Percentiles rank a stretch among this genome's conserved stretches.
These are phyloP conservation scores for Murraya paniculata DNA, from an alignment of 345 rosid species.

Conservation along the genomic window DNA sequence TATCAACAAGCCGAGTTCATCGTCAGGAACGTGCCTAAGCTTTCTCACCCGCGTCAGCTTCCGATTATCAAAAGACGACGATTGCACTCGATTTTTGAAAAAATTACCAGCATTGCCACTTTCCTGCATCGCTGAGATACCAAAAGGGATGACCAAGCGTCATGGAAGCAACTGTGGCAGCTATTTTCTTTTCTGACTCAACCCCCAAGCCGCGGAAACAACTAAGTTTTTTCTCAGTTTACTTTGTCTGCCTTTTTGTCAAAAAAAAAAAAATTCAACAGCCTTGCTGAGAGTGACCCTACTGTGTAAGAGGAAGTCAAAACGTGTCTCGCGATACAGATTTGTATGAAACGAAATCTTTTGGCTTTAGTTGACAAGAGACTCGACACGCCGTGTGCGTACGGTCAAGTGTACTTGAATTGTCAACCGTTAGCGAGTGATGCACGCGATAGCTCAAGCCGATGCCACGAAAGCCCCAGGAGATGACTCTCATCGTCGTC, in stretches of 20 bases:
- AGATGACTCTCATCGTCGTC: neutral
- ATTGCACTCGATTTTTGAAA: constrained; percentile 9
- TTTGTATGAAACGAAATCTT: neutral
- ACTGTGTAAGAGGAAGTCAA: neutral
- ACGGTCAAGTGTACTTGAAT: neutral
- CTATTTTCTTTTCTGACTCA: neutral
- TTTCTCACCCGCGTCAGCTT: constrained; percentile 52
- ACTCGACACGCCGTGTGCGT: constrained; percentile 9
- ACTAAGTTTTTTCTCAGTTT: constrained; percentile 25
- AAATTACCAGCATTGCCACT: constrained; percentile 7
- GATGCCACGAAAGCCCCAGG: neutral
- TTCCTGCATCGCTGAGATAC: neutral
- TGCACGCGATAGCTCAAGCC: neutral
- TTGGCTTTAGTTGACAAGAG: constrained; percentile 5
- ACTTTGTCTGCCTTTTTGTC: constrained; percentile 11
- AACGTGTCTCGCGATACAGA: neutral
- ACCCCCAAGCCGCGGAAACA: constrained; percentile 13
- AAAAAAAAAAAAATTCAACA: no score
- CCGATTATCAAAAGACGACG: constrained; percentile 12
- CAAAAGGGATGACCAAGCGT: constrained; percentile 5
- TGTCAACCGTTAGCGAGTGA: neutral
- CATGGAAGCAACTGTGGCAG: constrained; percentile 19
- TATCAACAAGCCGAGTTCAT: constrained; percentile 36
- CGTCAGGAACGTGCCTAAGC: constrained; percentile 44
- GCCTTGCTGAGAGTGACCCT: constrained; percentile 4